Base-by-base conservation (phyloP, 768 basidiomycete genomes). In the Suillus paluster region DNA sequence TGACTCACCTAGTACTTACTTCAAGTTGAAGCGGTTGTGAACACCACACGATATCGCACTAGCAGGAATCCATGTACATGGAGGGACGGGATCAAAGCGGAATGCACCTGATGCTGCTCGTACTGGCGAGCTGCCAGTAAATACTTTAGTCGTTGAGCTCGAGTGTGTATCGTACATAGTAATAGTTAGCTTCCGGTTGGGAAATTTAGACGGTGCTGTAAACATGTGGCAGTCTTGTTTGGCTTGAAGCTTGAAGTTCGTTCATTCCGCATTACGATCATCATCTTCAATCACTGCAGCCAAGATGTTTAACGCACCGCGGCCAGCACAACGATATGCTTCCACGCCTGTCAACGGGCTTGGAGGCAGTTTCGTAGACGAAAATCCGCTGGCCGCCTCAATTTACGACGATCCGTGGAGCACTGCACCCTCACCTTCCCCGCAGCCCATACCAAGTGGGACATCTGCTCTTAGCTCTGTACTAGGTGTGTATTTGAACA, bases 361-460 rank as follows among this genome's bases (percentile, higher is more conserved):
- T 63, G 88, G 88, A 34, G 85, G 80, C 48, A 91, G 88, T 74
- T 91, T 87, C 71, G 88, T 92, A 25, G 87, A 87, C 67, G 88
- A 91, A 66, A 86, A 93, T 70, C 92, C 91, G 2, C 81, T 94
- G 34, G 80, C 86, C 23, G 82, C 76, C 69, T 92, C 91, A 4
- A 86, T 85, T 12, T 92, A 92, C 71, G 91, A 92, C 67, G 91
- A 93, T 73, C 90, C 91, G 30, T 92, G 91, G 91, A 91, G 89
- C 70, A 78, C 88, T 64, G 81, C 85, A 21, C 91, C 91, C 4
- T 89, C 87, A 64, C 90, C 90, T 27, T 83, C 86, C 39, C 86
- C 87, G 14, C 88, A 89, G 34, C 84, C 86, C 34, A 72, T 80
- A 52, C 84, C 86, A 50, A 78, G 81, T 30, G 72, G 78, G 44